Conservation (phyloP, 441 rosid genomes). For the Erodium moschatum region DNA sequence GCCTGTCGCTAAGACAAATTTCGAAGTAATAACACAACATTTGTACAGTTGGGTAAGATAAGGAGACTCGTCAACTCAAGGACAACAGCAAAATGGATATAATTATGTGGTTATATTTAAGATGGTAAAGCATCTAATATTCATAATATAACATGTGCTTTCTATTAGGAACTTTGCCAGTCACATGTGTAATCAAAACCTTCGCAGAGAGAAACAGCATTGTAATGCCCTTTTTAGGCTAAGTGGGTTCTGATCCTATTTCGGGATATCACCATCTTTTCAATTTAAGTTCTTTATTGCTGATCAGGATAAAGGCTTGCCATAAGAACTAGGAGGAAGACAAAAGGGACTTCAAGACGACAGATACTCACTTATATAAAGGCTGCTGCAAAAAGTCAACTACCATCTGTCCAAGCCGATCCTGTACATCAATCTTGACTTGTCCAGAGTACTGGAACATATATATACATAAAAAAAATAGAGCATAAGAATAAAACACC, state of each 20-base stretch:
- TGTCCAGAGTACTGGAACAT: no score
- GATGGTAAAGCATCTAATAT: no score
- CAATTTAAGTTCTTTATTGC: no score
- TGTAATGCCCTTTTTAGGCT: no score
- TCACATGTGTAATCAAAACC: no score
- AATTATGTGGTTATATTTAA: background rate
- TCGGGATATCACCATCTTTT: no score
- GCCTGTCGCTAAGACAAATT: background rate
- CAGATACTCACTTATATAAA: constrained; percentile 46
- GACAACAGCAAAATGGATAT: background rate
- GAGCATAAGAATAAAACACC: background rate
- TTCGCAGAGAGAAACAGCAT: background rate
- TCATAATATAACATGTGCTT: no score
- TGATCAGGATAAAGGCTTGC: background rate
- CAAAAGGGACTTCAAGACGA: background rate
- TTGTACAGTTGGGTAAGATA: background rate
- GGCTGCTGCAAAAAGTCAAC: constrained; percentile 50
- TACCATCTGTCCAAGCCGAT: constrained; percentile 39
- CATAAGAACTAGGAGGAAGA: background rate
- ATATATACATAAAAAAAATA: constrained; percentile 9
- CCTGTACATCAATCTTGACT: constrained; percentile 23
- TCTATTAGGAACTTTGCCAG: no score
- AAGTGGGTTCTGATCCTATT: no score
- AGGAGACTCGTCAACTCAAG: background rate
- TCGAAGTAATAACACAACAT: background rate